These are phyloP conservation scores for Cladophialophora psammophila DNA, from an alignment of 2,329 filamentous ascomycete species.

Conservation along the genomic window DNA sequence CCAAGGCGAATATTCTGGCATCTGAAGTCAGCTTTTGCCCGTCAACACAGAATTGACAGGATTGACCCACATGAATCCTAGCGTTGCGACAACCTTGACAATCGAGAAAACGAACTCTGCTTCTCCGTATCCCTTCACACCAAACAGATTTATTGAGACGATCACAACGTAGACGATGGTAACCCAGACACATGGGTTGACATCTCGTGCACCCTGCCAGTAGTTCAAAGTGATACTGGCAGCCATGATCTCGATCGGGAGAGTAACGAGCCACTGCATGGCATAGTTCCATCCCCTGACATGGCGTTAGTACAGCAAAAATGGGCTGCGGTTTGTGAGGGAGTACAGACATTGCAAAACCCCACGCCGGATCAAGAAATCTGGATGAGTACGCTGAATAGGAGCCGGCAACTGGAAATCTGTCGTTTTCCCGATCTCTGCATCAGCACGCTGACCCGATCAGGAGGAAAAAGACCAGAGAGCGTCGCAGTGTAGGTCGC, in stretches of 20 bases:
- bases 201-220: slow-evolving; percentile 65
- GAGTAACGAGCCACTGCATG: slow-evolving; percentile 81
- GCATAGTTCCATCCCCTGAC: slow-evolving; percentile 67
- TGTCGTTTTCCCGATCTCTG: not conserved
- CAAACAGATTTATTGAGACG: slow-evolving; percentile 78
- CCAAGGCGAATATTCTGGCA: slow-evolving; percentile 76
- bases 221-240: slow-evolving; percentile 83
- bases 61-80: slow-evolving; percentile 82
- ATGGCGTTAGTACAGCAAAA: not conserved
- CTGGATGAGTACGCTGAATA: slow-evolving; percentile 91
- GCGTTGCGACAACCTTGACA: slow-evolving; percentile 79
- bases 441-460: not conserved
- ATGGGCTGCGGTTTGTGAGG: not conserved
- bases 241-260: slow-evolving; percentile 85
- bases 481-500: too few species aligned
- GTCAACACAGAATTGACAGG: not conserved
- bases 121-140: slow-evolving; percentile 82
- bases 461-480: not conserved
- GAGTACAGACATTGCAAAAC: slow-evolving; percentile 78
- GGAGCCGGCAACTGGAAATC: slow-evolving; percentile 84
- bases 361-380: slow-evolving; percentile 92
- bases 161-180: slow-evolving; percentile 76
- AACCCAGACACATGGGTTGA: slow-evolving; percentile 67
- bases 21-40: slow-evolving; percentile 73
- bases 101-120: slow-evolving; percentile 82